phyloP scores from a whole-genome alignment of 148 eudicot genomes.

The Rhododendron williamsianum region DNA sequence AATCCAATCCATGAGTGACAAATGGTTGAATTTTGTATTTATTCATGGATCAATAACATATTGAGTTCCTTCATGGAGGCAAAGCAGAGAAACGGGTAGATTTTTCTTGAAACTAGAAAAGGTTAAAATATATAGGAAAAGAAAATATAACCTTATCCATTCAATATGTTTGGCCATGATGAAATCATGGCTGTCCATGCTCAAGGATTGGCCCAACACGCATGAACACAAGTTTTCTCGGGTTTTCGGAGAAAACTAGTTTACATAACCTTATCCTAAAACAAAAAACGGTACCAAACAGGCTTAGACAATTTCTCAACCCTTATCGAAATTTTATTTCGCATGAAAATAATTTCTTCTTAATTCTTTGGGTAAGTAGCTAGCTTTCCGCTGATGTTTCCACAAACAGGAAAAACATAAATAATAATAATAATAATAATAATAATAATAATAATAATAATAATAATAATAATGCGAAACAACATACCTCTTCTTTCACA shows the following conservation, averaged over 20 bases:
- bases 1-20: neutral
- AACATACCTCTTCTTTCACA: constrained; percentile 29
- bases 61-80: neutral
- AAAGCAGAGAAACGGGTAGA: neutral
- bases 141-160: too few relatives aligned
- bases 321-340: too few relatives aligned
- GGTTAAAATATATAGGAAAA: too few relatives aligned
- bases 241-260: too few relatives aligned
- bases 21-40: too few relatives aligned
- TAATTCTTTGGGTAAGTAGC: too few relatives aligned
- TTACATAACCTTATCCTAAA: neutral
- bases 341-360: neutral
- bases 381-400: neutral
- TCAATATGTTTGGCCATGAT: too few relatives aligned
- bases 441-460: neutral
- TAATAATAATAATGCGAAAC: neutral
- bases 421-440: neutral
- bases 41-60: neutral
- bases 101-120: neutral
- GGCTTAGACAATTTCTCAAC: too few relatives aligned
- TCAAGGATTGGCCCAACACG: too few relatives aligned
- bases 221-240: too few relatives aligned
- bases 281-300: too few relatives aligned
- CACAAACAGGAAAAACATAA: neutral
- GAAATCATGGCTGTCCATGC: too few relatives aligned